Evolutionary conservation across 2,329 filamentous ascomycete genomes (phyloP).

Genomic region (Fusarium sp.): DNA sequence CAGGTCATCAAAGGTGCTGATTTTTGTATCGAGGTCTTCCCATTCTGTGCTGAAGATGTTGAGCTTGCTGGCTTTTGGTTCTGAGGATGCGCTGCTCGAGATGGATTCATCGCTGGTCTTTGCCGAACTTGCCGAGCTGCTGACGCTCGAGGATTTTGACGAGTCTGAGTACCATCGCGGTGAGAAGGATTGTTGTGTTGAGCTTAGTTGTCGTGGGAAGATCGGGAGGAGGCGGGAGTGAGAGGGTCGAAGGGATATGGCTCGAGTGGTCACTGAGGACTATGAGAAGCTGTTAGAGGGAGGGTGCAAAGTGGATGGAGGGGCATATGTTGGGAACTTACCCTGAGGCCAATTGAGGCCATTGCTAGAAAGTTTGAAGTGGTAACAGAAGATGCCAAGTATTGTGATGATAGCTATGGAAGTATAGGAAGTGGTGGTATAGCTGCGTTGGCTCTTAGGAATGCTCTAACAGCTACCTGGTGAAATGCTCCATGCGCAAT

Average conservation of each 20-base stretch:
- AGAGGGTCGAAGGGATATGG: constrained; percentile 38
- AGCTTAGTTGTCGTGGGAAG: constrained; percentile 15
- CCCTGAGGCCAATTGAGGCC: constrained; percentile 44
- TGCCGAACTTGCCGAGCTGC: constrained; percentile 20
- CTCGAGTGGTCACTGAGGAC: constrained; percentile 39
- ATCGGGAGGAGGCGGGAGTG: constrained; percentile 18
- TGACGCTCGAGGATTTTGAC: constrained; percentile 3
- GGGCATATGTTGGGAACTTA: constrained; percentile 15
- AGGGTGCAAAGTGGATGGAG: background rate
- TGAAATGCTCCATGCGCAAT: constrained; percentile 28
- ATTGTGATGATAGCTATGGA: background rate
- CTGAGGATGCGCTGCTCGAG: constrained; percentile 32
- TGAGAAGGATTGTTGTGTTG: constrained; percentile 5
- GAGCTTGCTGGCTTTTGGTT: constrained; percentile 47
- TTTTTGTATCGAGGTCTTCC: constrained; percentile 58
- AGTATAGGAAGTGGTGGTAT: background rate
- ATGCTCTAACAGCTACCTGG: constrained; percentile 13
- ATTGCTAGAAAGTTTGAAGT: constrained; percentile 13
- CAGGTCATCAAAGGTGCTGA: constrained; percentile 59
- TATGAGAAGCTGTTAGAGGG: constrained; percentile 31
- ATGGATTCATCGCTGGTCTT: constrained; percentile 16
- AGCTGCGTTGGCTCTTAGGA: constrained; percentile 27
- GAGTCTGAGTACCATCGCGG: constrained; percentile 42
- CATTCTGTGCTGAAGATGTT: constrained; percentile 56
- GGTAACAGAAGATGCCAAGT: background rate